These are phyloP conservation scores for Rhizopus stolonifer DNA, from an alignment of 371 early-diverging fungal species.

Conservation along the genomic window DNA sequence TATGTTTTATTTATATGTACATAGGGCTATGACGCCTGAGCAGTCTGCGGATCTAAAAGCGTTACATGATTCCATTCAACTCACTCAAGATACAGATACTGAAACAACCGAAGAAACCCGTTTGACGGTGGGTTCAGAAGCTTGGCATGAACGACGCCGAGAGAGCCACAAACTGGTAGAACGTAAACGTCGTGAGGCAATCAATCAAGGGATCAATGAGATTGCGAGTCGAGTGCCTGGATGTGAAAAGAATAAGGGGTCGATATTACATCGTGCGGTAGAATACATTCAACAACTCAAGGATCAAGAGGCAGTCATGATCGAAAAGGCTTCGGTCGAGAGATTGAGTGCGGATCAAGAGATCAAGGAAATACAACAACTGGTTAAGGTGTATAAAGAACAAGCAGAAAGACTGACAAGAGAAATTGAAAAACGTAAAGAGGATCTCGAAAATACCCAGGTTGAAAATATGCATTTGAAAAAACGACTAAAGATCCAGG, in stretches of 20 bases:
- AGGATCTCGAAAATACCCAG: too few relatives aligned
- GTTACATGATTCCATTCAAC: neutral
- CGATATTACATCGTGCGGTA: slow-evolving; percentile 79
- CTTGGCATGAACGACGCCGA: slow-evolving; percentile 50
- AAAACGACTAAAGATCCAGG: too few relatives aligned
- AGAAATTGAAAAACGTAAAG: too few relatives aligned
- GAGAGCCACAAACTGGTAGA: slow-evolving; percentile 95
- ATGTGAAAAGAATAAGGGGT: slow-evolving; percentile 88
- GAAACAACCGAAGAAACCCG: too few relatives aligned
- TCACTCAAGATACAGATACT: too few relatives aligned
- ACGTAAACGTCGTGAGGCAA: slow-evolving; percentile 87
- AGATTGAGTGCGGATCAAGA: slow-evolving; percentile 30
- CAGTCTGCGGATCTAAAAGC: too few relatives aligned
- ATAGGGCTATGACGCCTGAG: too few relatives aligned
- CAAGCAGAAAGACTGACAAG: too few relatives aligned
- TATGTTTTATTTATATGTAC: too few relatives aligned
- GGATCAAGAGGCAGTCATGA: slow-evolving; percentile 58
- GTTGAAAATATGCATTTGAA: too few relatives aligned
- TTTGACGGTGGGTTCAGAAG: slow-evolving; percentile 61
- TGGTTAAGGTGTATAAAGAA: too few relatives aligned
- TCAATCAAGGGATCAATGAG: slow-evolving; percentile 89
- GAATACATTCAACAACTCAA: slow-evolving; percentile 79
- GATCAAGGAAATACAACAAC: too few relatives aligned
- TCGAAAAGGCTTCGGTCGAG: slow-evolving; percentile 70
- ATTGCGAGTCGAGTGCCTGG: slow-evolving; percentile 83